phyloP scores from a whole-genome alignment of 208 protist species.

The Trichomonas gallinae region DNA sequence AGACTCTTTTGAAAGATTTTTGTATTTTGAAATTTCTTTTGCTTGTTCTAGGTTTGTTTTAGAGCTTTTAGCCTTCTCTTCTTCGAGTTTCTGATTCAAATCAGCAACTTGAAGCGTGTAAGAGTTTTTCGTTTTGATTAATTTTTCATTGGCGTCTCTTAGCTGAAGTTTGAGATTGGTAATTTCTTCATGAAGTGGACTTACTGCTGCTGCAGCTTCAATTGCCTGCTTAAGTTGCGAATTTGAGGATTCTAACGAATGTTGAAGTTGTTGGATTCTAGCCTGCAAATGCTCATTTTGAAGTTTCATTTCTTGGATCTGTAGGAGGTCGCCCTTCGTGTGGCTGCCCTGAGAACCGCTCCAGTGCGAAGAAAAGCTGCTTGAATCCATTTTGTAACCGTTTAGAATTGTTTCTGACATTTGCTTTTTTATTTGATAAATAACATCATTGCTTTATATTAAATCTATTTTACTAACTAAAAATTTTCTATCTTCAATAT shows the following conservation, averaged over 20 bases:
- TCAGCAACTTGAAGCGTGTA: neutral
- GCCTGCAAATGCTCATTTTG: neutral
- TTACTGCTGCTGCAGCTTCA: neutral
- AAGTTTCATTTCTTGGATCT: neutral
- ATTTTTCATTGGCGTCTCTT: neutral
- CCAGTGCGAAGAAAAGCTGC: neutral
- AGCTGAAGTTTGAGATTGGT: neutral
- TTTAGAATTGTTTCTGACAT: neutral
- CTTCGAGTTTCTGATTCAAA: neutral
- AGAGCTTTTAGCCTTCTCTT: neutral
- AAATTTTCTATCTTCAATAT: no score
- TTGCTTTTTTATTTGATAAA: no score
- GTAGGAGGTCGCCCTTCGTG: neutral
- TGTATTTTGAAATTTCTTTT: neutral
- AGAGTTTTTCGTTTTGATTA: neutral
- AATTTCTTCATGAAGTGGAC: neutral
- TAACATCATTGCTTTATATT: no score
- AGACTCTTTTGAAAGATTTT: neutral
- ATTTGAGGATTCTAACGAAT: neutral
- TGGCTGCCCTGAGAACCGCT: neutral
- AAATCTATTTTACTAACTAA: no score
- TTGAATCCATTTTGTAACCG: neutral
- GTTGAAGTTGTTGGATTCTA: neutral
- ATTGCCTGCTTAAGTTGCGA: neutral
- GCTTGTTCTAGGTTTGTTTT: neutral